A percentile compares a stretch with the other conserved stretches of the same genome.
Conservation (phyloP, 257 asterid genomes). For the Phtheirospermum japonicum region DNA sequence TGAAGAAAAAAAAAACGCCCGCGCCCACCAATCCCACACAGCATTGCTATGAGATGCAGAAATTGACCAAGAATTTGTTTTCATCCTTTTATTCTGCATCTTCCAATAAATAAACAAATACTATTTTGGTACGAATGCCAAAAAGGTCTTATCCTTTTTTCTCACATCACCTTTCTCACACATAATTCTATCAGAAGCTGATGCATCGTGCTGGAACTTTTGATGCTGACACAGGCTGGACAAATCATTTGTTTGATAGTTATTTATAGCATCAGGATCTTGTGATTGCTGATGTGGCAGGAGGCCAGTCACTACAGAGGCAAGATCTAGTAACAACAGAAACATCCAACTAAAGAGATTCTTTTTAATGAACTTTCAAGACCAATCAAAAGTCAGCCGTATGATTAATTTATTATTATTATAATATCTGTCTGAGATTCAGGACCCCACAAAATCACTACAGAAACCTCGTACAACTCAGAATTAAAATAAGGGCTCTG, state of each 20-base stretch:
- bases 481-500: constrained; percentile 17
- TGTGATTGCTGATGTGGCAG: constrained; percentile 25
- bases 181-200: constrained; percentile 4
- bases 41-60: too few species aligned
- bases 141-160: constrained; percentile 1
- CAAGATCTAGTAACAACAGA: not conserved
- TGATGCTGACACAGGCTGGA: constrained; percentile 21
- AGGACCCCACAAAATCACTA: constrained; percentile 35
- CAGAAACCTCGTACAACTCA: constrained; percentile 31
- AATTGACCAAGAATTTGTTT: constrained; percentile 22
- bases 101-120: constrained; percentile 11
- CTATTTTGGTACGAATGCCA: constrained; percentile 12
- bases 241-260: not conserved
- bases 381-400: not conserved
- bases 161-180: constrained; percentile 23
- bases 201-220: not conserved
- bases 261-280: constrained; percentile 14
- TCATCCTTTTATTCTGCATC: constrained; percentile 14
- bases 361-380: constrained; percentile 14
- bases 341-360: constrained; percentile 1
- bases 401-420: constrained; percentile 1
- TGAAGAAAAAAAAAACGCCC: too few species aligned
- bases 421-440: not conserved
- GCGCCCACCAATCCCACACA: too few species aligned
- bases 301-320: not conserved